phyloP scores from a whole-genome alignment of 2,329 filamentous ascomycete genomes.

The Exserohilum turcica region DNA sequence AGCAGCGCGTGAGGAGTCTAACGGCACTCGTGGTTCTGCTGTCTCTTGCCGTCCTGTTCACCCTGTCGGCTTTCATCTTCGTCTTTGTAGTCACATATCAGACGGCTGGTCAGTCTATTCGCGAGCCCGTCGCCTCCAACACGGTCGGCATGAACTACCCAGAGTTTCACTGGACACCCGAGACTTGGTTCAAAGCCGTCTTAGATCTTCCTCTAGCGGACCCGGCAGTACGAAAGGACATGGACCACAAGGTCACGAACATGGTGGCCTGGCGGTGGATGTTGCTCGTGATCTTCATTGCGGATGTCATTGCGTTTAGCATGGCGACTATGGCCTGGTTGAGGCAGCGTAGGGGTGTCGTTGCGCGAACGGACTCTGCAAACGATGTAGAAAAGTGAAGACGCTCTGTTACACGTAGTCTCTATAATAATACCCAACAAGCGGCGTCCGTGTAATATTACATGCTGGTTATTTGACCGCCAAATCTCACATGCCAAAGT shows the following conservation, averaged over 20 bases:
- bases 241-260: slow-evolving; percentile 27
- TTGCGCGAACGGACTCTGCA: slow-evolving; percentile 8
- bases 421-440: neutral
- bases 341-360: slow-evolving; percentile 27
- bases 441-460: neutral
- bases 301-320: slow-evolving; percentile 27
- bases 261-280: slow-evolving; percentile 45
- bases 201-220: slow-evolving; percentile 35
- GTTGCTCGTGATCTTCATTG: slow-evolving; percentile 36
- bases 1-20: slow-evolving; percentile 36
- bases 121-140: slow-evolving; percentile 25
- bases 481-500: slow-evolving; percentile 1
- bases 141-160: slow-evolving; percentile 28
- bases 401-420: neutral
- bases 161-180: slow-evolving; percentile 38
- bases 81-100: slow-evolving; percentile 39
- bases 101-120: slow-evolving; percentile 34
- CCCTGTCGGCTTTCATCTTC: slow-evolving; percentile 39
- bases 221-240: slow-evolving; percentile 18
- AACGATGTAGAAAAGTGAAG: slow-evolving; percentile 19
- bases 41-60: slow-evolving; percentile 35
- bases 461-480: neutral
- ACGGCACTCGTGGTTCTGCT: slow-evolving; percentile 45
- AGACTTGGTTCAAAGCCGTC: slow-evolving; percentile 42
- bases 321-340: slow-evolving; percentile 24